Base-by-base conservation (phyloP, 768 basidiomycete genomes). In the Trametes elegans region DNA sequence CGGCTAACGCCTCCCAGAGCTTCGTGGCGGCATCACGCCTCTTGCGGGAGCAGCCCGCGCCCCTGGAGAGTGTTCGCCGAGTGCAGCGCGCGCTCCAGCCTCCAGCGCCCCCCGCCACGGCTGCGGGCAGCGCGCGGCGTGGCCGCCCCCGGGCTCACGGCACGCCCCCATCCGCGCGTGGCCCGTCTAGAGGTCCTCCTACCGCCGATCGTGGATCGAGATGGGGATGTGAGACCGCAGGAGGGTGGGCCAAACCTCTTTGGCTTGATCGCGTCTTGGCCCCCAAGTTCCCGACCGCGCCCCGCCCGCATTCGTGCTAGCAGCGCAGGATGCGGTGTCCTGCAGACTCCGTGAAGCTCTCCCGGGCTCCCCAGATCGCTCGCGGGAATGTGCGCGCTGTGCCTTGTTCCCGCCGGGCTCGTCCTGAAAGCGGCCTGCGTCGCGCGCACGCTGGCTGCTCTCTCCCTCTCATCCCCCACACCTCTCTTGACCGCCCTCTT, bases 241-340 rank as follows among this genome's bases (percentile, higher is more conserved):
- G 41, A 45, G 35, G 23, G 35, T 9, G 11, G 14, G 36, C 28
- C 35, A 35, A 16, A 23, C 49, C 29, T 49, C 48, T 36, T 51
- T 29, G 49, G 34, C 40, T 24, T 53, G 51, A 53, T 53, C 34
- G 51, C 51, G 28, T 53, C 42, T 45, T 36, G 16, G 40, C n/a
- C 23, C n/a, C 50, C 50, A 19, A 27, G 41, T 19, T 32, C 34
- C 51, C 51, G 34, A 26, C 51, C 51, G 24, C 51, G 34, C 35
- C 42, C 16, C 51, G 51, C 42, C 51, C 42, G 24, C 9, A 18
- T 53, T 45, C 24, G 51, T 53, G n/a, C 34, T 53, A 53, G 51
- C 51, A 36, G 51, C 51, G 11, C 50, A 21, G 7, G 21, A 42
- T 42, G 49, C 49, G 35, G 21, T 35, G 34, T 26, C 41, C 34